Conservation (phyloP, 139 green algal species). For the Picochlorum sp. region DNA sequence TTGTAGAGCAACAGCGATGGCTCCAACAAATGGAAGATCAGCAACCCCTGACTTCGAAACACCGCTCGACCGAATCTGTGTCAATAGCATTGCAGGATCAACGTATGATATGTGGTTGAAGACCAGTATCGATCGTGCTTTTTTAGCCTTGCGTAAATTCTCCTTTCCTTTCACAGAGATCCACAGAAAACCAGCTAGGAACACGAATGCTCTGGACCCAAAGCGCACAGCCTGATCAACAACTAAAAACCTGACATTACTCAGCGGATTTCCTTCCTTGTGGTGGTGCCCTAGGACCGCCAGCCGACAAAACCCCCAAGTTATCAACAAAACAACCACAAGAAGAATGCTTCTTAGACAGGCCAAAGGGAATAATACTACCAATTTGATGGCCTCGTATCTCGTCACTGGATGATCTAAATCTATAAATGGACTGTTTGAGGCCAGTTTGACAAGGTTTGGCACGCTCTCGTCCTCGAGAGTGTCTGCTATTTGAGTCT, state of each 20-base stretch:
- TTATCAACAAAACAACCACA: not conserved
- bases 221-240: slow-evolving; percentile 25
- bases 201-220: slow-evolving; percentile 23
- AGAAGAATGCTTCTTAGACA: slow-evolving; percentile 15
- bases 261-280: not conserved
- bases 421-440: slow-evolving; percentile 35
- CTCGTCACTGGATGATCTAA: slow-evolving; percentile 26
- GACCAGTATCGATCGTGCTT: not conserved
- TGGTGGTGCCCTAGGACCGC: not conserved
- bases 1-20: slow-evolving; percentile 26
- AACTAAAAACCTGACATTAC: not conserved
- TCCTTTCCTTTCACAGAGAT: not conserved
- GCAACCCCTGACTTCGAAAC: slow-evolving; percentile 34
- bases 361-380: slow-evolving; percentile 17
- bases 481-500: no score
- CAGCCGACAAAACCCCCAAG: not conserved
- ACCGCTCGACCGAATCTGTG: not conserved
- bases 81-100: not conserved
- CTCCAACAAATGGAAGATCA: slow-evolving; percentile 37
- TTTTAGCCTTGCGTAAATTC: not conserved
- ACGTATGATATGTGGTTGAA: not conserved
- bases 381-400: slow-evolving; percentile 40
- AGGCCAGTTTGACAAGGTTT: not conserved
- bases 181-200: slow-evolving; percentile 21
- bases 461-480: no score